Evolutionary conservation across 1,284 basidiomycete species (phyloP).

Genomic region (Rhodotorula sp.): DNA sequence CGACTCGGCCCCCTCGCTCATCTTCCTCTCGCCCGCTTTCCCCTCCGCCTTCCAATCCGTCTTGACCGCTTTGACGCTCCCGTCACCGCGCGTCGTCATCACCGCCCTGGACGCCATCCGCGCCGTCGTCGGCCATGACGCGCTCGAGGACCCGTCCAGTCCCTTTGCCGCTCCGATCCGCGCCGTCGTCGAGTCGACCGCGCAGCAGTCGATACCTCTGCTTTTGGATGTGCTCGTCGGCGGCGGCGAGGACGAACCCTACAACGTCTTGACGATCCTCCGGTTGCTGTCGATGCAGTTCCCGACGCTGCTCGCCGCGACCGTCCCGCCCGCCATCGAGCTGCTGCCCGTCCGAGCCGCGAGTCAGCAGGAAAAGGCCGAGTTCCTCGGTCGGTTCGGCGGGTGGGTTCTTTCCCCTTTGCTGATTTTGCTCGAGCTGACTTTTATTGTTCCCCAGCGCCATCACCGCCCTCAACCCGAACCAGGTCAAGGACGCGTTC

Average conservation of each 20-base stretch:
- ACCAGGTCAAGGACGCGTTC: conserved; percentile 76
- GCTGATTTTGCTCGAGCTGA: too few relatives aligned
- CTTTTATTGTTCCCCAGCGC: conserved; percentile 54
- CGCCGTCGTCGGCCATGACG: conserved; percentile 64
- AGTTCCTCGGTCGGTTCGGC: conserved; percentile 71
- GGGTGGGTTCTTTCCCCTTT: conserved; percentile 61
- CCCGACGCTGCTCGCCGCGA: conserved; percentile 66
- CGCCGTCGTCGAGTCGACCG: conserved; percentile 68
- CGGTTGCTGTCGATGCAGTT: conserved; percentile 67
- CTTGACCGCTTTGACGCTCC: conserved; percentile 72
- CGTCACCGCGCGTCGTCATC: conserved; percentile 76
- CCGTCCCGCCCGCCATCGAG: conserved; percentile 71
- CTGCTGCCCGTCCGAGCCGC: conserved; percentile 65
- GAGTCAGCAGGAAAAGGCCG: conserved; percentile 67
- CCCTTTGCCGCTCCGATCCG: conserved; percentile 63
- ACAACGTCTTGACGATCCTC: conserved; percentile 73
- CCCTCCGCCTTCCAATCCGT: conserved; percentile 70
- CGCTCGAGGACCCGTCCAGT: conserved; percentile 47
- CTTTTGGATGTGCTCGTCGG: conserved; percentile 77
- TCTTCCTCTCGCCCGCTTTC: conserved; percentile 74
- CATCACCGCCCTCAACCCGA: conserved; percentile 63
- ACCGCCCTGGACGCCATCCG: conserved; percentile 78
- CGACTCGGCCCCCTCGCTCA: conserved; percentile 67
- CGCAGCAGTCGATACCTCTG: conserved; percentile 66
- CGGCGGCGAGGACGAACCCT: conserved; percentile 82